Base-by-base conservation (phyloP, 495 filamentous ascomycete species). In the Penicillium ochrochloron region DNA sequence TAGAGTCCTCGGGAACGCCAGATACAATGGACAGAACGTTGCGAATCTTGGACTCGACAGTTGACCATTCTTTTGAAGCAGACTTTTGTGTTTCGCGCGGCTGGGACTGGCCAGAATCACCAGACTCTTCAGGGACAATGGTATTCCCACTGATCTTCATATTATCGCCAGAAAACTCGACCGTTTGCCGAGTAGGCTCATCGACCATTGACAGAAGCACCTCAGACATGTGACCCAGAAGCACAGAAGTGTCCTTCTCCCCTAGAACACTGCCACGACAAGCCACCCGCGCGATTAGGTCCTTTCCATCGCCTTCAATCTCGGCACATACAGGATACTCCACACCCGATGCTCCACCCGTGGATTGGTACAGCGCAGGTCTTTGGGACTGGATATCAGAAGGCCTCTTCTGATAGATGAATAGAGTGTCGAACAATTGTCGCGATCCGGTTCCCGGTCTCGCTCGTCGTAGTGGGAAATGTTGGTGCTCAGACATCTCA, bases 271-370 rank as follows among this genome's bases (percentile, higher is more conserved):
- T 73, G 6, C 81, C 83, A 62, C 90, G 86, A 63, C 89, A 89
- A 10, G 91, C 92, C n/a, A 84, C 81, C 21, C 88, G 85, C 84
- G 90, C 92, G 5, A 88, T 60, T 0, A 94, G 63, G 1, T 73
- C 66, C 27, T 80, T 71, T 14, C 74, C 84, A 4, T 79, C 71
- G 21, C 83, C 73, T 65, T 94, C 92, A 80, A 93, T 86, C 74
- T 96, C 92, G 3, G 90, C 83, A 64, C 90, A 92, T n/a, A 94
- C 73, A 0, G 90, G 90, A 68, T 92, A 94, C 61, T 94, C 91
- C 21, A 92, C 85, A 54, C 85, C 80, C 0, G 91, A 86, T 12
- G 69, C 70, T 12, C 88, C 85, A 33, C 84, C 79, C 7, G 88
- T 73, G 21, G 89, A 89, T 50, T 75, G 77, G 66, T 88, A 85